Conservation (phyloP, 2,329 filamentous ascomycete species). For the Uncinocarpus reesii region DNA sequence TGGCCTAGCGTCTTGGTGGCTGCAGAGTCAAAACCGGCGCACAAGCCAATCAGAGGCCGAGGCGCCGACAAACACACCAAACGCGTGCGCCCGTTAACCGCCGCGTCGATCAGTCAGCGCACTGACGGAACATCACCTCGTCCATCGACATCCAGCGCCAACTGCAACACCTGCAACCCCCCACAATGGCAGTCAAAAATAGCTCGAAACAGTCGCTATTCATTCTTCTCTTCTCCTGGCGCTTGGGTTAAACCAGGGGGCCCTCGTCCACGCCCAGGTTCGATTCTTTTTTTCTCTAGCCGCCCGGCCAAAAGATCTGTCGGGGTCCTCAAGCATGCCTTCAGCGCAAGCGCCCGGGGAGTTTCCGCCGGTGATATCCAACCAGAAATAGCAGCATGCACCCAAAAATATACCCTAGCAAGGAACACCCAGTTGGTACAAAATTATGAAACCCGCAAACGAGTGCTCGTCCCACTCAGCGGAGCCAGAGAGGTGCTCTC, state of each 20-base stretch:
- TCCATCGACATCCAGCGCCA: constrained; percentile 8
- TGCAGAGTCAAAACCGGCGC: background rate
- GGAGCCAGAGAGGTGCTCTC: background rate
- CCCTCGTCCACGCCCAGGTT: background rate
- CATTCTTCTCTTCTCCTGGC: background rate
- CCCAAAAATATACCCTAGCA: constrained; percentile 7
- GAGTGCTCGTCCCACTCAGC: constrained; percentile 7
- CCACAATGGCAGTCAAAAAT: constrained; percentile 8
- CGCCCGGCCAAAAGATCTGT: background rate
- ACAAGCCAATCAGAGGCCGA: constrained; percentile 13
- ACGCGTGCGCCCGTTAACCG: constrained; percentile 12
- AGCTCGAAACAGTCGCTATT: background rate
- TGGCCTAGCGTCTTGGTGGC: background rate
- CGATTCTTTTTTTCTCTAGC: constrained; percentile 3
- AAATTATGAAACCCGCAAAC: constrained; percentile 3
- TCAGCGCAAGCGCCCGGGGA: background rate
- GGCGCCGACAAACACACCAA: constrained; percentile 2
- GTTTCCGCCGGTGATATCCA: background rate
- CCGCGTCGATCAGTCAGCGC: background rate
- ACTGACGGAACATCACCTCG: background rate
- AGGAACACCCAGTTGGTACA: background rate
- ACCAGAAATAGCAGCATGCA: background rate
- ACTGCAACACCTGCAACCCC: constrained; percentile 2
- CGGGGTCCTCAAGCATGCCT: too few species aligned
- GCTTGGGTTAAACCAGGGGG: background rate